A percentile compares a stretch with the other conserved stretches of the same genome.
Evolutionary conservation across 2,329 filamentous ascomycete species (phyloP).

Genomic region (Claviceps arundinis): DNA sequence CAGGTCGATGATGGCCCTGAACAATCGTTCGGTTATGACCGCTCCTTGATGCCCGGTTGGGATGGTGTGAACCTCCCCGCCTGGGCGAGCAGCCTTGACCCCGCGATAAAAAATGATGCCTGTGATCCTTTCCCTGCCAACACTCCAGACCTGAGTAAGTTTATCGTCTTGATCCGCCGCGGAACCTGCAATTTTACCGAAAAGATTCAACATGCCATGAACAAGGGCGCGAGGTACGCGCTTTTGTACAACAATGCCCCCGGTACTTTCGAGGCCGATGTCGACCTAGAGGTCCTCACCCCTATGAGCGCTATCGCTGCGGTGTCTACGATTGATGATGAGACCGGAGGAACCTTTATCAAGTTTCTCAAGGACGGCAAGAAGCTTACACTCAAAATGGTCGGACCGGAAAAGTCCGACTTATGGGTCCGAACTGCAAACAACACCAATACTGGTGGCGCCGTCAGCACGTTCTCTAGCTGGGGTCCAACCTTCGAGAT

Average conservation of each 20-base stretch:
- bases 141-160: conserved; percentile 42
- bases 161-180: conserved; percentile 46
- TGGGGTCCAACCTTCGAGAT: conserved; percentile 51
- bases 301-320: conserved; percentile 21
- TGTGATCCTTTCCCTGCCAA: conserved; percentile 38
- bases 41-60: too few species aligned
- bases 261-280: too few species aligned
- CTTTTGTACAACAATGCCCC: conserved; percentile 42
- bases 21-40: too few species aligned
- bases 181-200: conserved; percentile 42
- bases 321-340: conserved; percentile 27
- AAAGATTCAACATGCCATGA: conserved; percentile 40
- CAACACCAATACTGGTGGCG: conserved; percentile 30
- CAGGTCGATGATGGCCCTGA: conserved; percentile 21
- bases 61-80: conserved; percentile 32
- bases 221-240: conserved; percentile 44
- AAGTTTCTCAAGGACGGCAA: conserved; percentile 27
- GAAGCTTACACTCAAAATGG: conserved; percentile 28
- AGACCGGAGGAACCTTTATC: conserved; percentile 31
- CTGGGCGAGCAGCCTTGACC: conserved; percentile 36
- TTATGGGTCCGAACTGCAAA: too few species aligned
- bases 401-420: too few species aligned
- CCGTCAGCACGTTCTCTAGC: conserved; percentile 36
- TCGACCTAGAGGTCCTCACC: too few species aligned
- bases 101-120: conserved; percentile 31